Evolutionary conservation across 768 basidiomycete species (phyloP), one percentile per base, ranked within the genome.

Genomic region (Tricholoma terreum): DNA sequence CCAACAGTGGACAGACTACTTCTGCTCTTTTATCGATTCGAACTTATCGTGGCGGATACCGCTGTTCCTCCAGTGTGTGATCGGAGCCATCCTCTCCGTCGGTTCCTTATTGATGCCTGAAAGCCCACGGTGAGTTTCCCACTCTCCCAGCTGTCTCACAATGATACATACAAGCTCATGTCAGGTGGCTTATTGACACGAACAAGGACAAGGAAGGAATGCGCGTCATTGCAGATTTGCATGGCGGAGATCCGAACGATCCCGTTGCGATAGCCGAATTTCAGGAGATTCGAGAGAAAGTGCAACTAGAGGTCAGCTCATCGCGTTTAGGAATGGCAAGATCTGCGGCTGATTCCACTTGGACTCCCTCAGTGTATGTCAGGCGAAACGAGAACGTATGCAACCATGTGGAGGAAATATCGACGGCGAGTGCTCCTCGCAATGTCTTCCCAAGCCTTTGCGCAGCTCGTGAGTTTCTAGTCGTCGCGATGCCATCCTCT

Each of bases 1-100:
- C n/a, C n/a, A n/a, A n/a, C n/a, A 90, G 89, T 95, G 92, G 92
- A 85, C 87, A 45, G 92, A 93, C 69, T 95, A 95, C 69, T 90
- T 92, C 65, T 89, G 87, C 68, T 93, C 92, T 1, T 95, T 82
- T 76, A 79, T 94, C 48, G 77, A 87, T 22, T 90, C 88, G 12
- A 82, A 94, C 70, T 70, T 84, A 51, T 82, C 90, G 15, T 95
- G 94, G 93, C 83, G 93, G 27, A 75, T 94, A 56, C 93, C 93
- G 6, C 79, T 95, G 24, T 84, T 85, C 58, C 71, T 94, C 1
- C 93, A 95, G 76, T 89, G 87, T 64, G 67, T 92, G 50, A 94
- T 94, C 57, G 93, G 93, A 10, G 67, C 75, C 8, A 80, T 94
- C 57, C 84, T 95, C 22, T 82, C 89, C 11, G 67, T 77, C 15